A percentile compares a stretch with the other conserved stretches of the same genome.
phyloP scores from a whole-genome alignment of 116 monocot genomes.

The Iris pallida region DNA sequence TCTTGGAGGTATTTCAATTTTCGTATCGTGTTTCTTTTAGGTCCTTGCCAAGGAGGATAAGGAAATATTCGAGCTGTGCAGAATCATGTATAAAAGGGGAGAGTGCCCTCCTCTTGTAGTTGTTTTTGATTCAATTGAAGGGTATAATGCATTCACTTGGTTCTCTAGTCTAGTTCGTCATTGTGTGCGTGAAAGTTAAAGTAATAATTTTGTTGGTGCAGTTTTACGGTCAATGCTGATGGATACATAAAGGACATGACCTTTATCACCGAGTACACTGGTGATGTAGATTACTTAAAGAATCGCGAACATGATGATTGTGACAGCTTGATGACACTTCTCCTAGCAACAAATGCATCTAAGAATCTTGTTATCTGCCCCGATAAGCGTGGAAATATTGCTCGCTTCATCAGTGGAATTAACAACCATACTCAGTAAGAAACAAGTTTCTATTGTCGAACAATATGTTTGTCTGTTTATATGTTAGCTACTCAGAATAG shows the following conservation, averaged over 20 bases:
- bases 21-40: slow-evolving; percentile 22
- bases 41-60: slow-evolving; percentile 68
- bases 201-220: slow-evolving; percentile 26
- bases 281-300: slow-evolving; percentile 74
- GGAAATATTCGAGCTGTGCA: slow-evolving; percentile 63
- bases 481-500: no score
- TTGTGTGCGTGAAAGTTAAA: background rate
- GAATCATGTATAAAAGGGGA: slow-evolving; percentile 67
- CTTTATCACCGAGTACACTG: slow-evolving; percentile 66
- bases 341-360: slow-evolving; percentile 44
- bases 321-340: slow-evolving; percentile 94
- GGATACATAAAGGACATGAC: slow-evolving; percentile 75
- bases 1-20: background rate
- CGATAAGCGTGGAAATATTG: slow-evolving; percentile 82
- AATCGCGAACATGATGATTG: slow-evolving; percentile 77
- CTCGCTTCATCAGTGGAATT: slow-evolving; percentile 89
- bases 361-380: slow-evolving; percentile 70
- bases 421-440: slow-evolving; percentile 78
- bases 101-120: slow-evolving; percentile 79
- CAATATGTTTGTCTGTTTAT: no score
- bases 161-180: background rate
- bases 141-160: slow-evolving; percentile 36
- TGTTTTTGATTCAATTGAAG: slow-evolving; percentile 71
- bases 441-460: background rate
- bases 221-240: slow-evolving; percentile 84